phyloP scores from a whole-genome alignment of 768 basidiomycete species.

The Boletus bicolor region DNA sequence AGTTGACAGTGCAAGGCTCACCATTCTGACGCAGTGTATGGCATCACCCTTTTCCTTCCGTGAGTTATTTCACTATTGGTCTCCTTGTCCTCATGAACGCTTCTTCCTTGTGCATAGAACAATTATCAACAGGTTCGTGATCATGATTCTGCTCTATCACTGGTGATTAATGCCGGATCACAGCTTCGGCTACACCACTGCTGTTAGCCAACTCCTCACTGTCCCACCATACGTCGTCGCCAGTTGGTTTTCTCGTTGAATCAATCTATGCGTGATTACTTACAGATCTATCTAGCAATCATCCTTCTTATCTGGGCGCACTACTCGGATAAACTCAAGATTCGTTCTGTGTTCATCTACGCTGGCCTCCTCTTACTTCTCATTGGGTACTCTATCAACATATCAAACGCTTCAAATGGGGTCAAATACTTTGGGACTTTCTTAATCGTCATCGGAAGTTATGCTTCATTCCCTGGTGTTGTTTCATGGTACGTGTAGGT shows the following conservation, averaged over 20 bases:
- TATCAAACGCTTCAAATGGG: constrained; percentile 47
- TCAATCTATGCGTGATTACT: not conserved
- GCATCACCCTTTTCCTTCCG: constrained; percentile 70
- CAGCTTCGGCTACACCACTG: constrained; percentile 57
- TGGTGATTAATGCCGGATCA: constrained; percentile 1
- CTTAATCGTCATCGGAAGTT: constrained; percentile 63
- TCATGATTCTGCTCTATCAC: not conserved
- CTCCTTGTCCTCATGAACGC: not conserved
- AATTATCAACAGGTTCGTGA: constrained; percentile 49
- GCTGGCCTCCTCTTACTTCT: constrained; percentile 48
- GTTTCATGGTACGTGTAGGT: constrained; percentile 50
- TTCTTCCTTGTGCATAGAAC: constrained; percentile 36
- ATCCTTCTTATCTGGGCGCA: constrained; percentile 49
- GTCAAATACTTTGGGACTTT: constrained; percentile 74
- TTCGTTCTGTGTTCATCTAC: constrained; percentile 58
- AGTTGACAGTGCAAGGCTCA: not conserved
- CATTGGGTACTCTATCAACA: constrained; percentile 63
- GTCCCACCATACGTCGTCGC: constrained; percentile 66
- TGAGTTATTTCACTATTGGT: constrained; percentile 34
- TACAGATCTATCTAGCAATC: constrained; percentile 39
- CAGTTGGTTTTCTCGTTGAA: constrained; percentile 39
- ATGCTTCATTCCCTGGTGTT: constrained; percentile 53
- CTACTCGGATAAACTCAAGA: constrained; percentile 54
- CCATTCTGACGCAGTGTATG: constrained; percentile 46
- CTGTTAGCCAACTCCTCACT: constrained; percentile 62